A percentile compares a stretch with the other conserved stretches of the same genome.
Conservation (phyloP, 441 rosid genomes). For the Aleurites moluccanus region DNA sequence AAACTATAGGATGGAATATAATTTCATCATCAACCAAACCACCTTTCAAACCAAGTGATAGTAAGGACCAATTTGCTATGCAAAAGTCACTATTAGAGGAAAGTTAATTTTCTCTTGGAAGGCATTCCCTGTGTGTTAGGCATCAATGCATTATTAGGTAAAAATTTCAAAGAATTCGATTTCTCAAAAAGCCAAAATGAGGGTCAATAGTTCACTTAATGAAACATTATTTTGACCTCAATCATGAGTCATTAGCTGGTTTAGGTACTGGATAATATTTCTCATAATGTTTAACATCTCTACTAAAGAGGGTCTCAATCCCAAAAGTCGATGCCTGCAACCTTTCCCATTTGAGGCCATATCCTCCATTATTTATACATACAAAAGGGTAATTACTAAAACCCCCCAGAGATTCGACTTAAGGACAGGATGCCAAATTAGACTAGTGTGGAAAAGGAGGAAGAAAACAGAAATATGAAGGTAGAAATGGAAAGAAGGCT, state of each 20-base stretch:
- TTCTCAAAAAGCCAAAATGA: neutral
- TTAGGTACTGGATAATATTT: neutral
- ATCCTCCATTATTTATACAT: neutral
- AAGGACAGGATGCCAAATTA: neutral
- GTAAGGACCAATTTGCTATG: neutral
- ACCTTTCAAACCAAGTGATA: neutral
- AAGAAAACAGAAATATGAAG: neutral
- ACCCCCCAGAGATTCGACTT: neutral
- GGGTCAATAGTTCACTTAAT: neutral
- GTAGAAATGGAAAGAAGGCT: neutral
- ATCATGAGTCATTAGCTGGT: neutral
- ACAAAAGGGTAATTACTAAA: neutral
- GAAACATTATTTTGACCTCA: neutral
- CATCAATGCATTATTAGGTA: neutral
- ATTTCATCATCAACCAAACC: neutral
- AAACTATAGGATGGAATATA: neutral
- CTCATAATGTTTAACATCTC: neutral
- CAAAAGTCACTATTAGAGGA: neutral
- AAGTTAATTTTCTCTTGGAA: neutral
- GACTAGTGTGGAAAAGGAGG: neutral
- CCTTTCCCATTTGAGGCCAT: neutral
- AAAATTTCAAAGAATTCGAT: neutral
- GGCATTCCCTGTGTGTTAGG: neutral
- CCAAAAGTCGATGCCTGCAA: neutral
- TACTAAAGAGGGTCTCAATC: neutral